phyloP scores from a whole-genome alignment of 2,329 filamentous ascomycete species.

The Aspergillus persii region DNA sequence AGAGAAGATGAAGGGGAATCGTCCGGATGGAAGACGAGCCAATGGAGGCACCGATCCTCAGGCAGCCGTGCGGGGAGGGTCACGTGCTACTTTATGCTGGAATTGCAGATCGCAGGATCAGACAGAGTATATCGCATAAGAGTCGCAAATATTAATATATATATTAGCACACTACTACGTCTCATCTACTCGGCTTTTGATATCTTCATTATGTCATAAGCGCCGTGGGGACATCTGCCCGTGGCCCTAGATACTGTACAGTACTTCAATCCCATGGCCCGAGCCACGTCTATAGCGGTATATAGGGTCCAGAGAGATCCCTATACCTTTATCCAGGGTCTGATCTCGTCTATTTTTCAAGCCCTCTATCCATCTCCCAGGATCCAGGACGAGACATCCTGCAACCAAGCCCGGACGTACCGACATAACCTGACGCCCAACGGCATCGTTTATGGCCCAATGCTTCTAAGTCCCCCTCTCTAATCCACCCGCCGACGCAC shows the following conservation, averaged over 20 bases:
- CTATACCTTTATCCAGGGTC: background rate
- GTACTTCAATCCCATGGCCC: background rate
- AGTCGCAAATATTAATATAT: no score
- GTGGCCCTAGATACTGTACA: background rate
- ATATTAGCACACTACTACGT: background rate
- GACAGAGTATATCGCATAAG: no score
- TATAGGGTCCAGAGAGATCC: background rate
- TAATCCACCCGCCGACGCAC: slow-evolving; percentile 62
- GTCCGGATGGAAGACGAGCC: background rate
- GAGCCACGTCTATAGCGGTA: background rate
- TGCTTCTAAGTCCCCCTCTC: slow-evolving; percentile 13
- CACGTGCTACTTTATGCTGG: background rate
- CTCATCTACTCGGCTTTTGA: background rate
- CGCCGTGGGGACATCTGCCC: background rate
- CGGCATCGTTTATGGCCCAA: no score
- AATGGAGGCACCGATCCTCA: background rate
- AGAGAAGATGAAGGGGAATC: slow-evolving; percentile 4
- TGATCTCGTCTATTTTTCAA: background rate
- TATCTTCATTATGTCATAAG: background rate
- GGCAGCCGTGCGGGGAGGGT: background rate
- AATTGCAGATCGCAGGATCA: no score
- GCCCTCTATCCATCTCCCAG: background rate
- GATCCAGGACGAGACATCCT: background rate
- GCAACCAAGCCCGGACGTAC: background rate
- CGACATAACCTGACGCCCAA: no score